Evolutionary conservation across 73 alveolate genomes (phyloP).

Genomic region (Diophrys sp.): DNA sequence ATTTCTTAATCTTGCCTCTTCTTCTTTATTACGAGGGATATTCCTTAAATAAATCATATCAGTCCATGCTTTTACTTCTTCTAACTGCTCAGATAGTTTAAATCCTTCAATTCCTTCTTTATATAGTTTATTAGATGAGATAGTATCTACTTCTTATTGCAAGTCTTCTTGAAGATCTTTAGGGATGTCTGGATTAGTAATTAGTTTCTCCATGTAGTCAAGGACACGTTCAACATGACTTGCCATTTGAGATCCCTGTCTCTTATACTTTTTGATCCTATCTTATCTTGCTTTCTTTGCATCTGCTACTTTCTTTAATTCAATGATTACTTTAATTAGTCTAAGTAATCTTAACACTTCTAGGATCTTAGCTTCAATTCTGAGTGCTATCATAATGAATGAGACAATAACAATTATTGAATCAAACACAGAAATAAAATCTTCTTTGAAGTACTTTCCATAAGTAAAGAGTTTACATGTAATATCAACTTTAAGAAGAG

Average conservation of each 20-base stretch:
- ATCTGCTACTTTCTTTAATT: constrained; percentile 65
- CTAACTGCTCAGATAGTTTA: constrained; percentile 33
- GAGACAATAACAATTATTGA: constrained; percentile 49
- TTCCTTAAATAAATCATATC: constrained; percentile 38
- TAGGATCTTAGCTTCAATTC: constrained; percentile 17
- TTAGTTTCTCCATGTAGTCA: constrained; percentile 48
- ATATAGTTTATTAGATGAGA: constrained; percentile 48
- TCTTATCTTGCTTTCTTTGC: constrained; percentile 54
- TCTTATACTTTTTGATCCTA: constrained; percentile 57
- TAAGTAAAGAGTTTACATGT: constrained; percentile 35
- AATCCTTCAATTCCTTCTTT: constrained; percentile 45
- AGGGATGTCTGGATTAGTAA: constrained; percentile 38
- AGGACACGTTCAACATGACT: constrained; percentile 58
- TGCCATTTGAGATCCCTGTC: constrained; percentile 57
- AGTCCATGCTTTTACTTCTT: constrained; percentile 60
- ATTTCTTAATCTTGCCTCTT: constrained; percentile 10
- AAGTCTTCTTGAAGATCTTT: constrained; percentile 51
- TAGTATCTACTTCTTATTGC: constrained; percentile 49
- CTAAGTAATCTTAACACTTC: constrained; percentile 10
- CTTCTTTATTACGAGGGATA: constrained; percentile 27
- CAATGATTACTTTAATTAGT: constrained; percentile 56
- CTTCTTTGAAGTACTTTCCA: constrained; percentile 44
- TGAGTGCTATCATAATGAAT: constrained; percentile 38
- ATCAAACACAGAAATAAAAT: constrained; percentile 50
- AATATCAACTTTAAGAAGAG: constrained; percentile 58